Conservation (phyloP, 2,329 filamentous ascomycete genomes). For the Stemphylium vesicarium region DNA sequence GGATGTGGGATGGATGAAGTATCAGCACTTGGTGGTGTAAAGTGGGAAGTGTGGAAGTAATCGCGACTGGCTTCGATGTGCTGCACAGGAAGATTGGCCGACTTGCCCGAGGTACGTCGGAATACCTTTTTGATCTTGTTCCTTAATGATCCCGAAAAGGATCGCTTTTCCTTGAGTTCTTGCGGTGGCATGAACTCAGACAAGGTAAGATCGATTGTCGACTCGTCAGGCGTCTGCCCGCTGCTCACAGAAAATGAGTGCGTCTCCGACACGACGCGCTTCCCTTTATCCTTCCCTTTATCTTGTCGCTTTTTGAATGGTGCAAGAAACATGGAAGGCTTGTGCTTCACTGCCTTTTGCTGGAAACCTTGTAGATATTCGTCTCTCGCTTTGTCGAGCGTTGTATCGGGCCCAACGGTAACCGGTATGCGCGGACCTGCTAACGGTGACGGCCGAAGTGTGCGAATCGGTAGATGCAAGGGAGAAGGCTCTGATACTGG, state of each 20-base stretch:
- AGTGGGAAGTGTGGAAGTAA: slow-evolving; percentile 41
- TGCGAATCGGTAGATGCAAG: slow-evolving; percentile 8
- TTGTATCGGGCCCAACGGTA: slow-evolving; percentile 31
- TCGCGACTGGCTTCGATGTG: slow-evolving; percentile 58
- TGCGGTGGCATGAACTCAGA: slow-evolving; percentile 33
- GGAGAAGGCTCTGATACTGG: slow-evolving; percentile 9
- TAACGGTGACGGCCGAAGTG: slow-evolving; percentile 26
- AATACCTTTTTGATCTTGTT: slow-evolving; percentile 67
- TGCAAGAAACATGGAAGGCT: slow-evolving; percentile 53
- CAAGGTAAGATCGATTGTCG: slow-evolving; percentile 16
- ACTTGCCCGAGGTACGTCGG: slow-evolving; percentile 45
- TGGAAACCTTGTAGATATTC: slow-evolving; percentile 51
- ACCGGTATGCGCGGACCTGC: slow-evolving; percentile 34
- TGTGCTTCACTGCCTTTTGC: slow-evolving; percentile 49
- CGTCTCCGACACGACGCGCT: slow-evolving; percentile 20
- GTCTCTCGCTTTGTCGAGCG: slow-evolving; percentile 47
- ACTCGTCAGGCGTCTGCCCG: slow-evolving; percentile 17
- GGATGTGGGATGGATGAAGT: slow-evolving; percentile 45
- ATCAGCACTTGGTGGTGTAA: slow-evolving; percentile 21
- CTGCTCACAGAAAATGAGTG: slow-evolving; percentile 19
- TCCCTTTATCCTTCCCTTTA: slow-evolving; percentile 30
- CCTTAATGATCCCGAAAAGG: slow-evolving; percentile 67
- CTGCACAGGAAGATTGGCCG: slow-evolving; percentile 56
- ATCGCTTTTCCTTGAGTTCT: slow-evolving; percentile 63
- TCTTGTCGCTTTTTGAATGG: slow-evolving; percentile 53